Percentiles rank a stretch among this genome's conserved stretches.
Evolutionary conservation across 768 basidiomycete genomes (phyloP).

Genomic region (Thelephora aurantiotincta): DNA sequence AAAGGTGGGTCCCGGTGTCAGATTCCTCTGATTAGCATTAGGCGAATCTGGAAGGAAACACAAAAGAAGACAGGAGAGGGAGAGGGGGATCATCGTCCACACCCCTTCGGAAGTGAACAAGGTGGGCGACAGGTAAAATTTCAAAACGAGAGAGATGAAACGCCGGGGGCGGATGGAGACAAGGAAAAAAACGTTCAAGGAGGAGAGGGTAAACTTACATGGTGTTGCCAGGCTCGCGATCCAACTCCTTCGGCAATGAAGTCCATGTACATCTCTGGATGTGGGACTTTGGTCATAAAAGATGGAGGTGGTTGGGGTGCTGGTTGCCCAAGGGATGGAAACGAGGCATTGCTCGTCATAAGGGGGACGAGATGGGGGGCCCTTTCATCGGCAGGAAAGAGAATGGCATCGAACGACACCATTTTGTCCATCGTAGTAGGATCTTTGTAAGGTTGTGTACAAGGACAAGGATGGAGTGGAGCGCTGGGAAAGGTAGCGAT

Average conservation of each 20-base stretch:
- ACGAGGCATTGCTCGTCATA: slow-evolving; percentile 46
- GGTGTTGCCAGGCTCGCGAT: slow-evolving; percentile 56
- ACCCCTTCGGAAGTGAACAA: no score
- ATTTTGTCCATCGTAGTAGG: slow-evolving; percentile 42
- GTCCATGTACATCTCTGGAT: slow-evolving; percentile 80
- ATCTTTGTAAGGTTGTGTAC: neutral
- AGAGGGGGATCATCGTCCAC: slow-evolving; percentile 5
- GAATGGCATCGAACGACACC: slow-evolving; percentile 50
- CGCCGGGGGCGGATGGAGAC: no score
- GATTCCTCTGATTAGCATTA: neutral
- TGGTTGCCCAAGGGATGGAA: slow-evolving; percentile 5
- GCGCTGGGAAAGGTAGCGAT: neutral
- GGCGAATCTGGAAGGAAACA: neutral
- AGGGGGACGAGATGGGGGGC: slow-evolving; percentile 59
- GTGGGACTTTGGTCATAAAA: slow-evolving; percentile 50
- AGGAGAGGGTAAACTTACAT: slow-evolving; percentile 31
- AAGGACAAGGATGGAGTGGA: neutral
- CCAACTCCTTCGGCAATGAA: slow-evolving; percentile 66
- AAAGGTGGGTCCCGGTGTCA: neutral
- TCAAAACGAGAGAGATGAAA: no score
- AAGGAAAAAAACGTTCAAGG: slow-evolving; percentile 3
- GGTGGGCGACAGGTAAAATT: slow-evolving; percentile 4
- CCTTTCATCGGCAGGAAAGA: slow-evolving; percentile 72
- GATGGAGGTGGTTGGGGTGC: slow-evolving; percentile 14
- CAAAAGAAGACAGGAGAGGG: slow-evolving; percentile 7